These are phyloP conservation scores for Crithidia brevicula DNA, from an alignment of 208 protist genomes.

Conservation along the genomic window DNA sequence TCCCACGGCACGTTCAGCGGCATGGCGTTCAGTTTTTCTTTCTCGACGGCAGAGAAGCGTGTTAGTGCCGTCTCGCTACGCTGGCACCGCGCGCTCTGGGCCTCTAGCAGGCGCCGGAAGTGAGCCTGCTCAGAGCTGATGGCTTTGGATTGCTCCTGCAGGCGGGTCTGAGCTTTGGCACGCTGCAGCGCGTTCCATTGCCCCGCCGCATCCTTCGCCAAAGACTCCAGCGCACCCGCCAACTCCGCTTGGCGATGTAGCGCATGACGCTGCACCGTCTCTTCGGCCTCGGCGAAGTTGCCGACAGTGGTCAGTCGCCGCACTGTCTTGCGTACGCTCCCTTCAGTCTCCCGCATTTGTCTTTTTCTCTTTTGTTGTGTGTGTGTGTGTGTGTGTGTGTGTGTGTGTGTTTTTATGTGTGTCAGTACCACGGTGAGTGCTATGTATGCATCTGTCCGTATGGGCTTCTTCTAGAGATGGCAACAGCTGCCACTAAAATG, in stretches of 20 bases:
- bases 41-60: constrained; percentile 36
- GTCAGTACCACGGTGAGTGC: too few species aligned
- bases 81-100: constrained; percentile 36
- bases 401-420: too few species aligned
- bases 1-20: constrained; percentile 38
- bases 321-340: constrained; percentile 22
- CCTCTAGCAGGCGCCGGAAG: constrained; percentile 30
- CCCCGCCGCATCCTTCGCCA: constrained; percentile 54
- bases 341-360: constrained; percentile 1
- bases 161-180: constrained; percentile 28
- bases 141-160: constrained; percentile 21
- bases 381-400: neutral
- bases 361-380: neutral
- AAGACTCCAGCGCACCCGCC: constrained; percentile 18
- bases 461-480: too few species aligned
- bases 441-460: too few species aligned
- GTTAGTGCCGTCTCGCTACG: constrained; percentile 55
- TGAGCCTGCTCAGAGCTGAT: constrained; percentile 17
- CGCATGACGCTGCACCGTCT: constrained; percentile 20
- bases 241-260: constrained; percentile 15
- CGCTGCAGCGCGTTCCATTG: constrained; percentile 60
- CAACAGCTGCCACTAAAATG: too few species aligned
- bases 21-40: constrained; percentile 31
- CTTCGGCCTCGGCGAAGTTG: constrained; percentile 33
- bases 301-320: constrained; percentile 33